Evolutionary conservation across 257 asterid species (phyloP), one percentile per base, ranked within the genome.

Genomic region (Fraxinus quadrangulata): DNA sequence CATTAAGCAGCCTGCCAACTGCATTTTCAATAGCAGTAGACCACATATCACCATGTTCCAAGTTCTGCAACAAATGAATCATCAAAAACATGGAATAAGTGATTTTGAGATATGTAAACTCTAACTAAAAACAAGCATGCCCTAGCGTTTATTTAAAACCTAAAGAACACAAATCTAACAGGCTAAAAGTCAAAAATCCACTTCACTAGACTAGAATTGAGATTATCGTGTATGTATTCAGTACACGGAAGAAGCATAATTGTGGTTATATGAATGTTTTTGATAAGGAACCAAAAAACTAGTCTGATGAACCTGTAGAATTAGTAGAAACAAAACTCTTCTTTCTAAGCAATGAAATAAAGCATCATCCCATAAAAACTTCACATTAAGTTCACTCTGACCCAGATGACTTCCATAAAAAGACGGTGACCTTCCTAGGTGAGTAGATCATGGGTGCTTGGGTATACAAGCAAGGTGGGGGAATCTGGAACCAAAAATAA

Each of bases 11-110:
- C 85, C 83, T 71, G 70, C 99, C 99, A 56, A 93, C 70, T 6
- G 98, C 99, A 91, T 75, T 83, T 83, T 96, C 99, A 71, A 93
- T 79, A 79, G 98, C 98, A 70, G 82, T 19, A 45, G 88, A 93
- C 99, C 99, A 96, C 81, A 68, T 80, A 71, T 93, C 93, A 72
- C 89, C 96, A 71, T 90, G 80, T 77, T 85, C 87, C 91, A 96
- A 82, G 73, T 85, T 89, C 99, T 94, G 89, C 85, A 83, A 83
- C 70, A 74, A 74, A 42, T 23, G 71, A 49, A 77, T 70, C 40
- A 77, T 73, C 71, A 78, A 70, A 73, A 61, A 54, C 66, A 77
- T 76, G 76, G 77, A 77, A 72, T 71, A 70, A 80, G 74, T 59
- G 73, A 31, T 68, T 61, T 72, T 4, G 61, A 37, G 67, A 71